Evolutionary conservation across 2,329 filamentous ascomycete genomes (phyloP), one percentile per base, ranked within the genome.

Genomic region (Drechmeria coniospora): DNA sequence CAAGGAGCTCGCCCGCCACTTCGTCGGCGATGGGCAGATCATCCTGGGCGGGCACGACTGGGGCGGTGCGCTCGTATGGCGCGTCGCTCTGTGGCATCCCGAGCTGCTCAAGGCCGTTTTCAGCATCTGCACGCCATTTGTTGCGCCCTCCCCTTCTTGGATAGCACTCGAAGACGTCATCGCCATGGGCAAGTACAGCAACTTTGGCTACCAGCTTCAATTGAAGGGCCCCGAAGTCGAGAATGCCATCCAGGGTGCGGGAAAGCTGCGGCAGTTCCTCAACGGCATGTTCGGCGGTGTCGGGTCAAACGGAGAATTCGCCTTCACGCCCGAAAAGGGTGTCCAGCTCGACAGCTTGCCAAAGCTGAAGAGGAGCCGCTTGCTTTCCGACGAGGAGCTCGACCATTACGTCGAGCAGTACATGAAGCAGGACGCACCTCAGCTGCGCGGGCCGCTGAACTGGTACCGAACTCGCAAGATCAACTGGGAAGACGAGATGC

Each of bases 31-130:
- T 50, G 47, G 47, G 7, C 56, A 56, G 31, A 77, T 93, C 44
- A 75, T 94, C 31, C 65, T 94, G 10, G 83, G 84, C 26, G 87
- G 84, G 6, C 87, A 94, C 56, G 87, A 95, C 54, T 94, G 87
- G 81, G 87, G 87, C 49, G 84, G 81, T 41, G 63, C 65, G 3
- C 61, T 86, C 16, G 75, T 78, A 29, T 92, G 81, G 63, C 72
- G 83, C 30, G 56, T 79, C 32, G 73, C 76, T 10, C 65, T 79
- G 36, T 82, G 74, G 65, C 63, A 84, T 43, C 82, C 81, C 0
- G 56, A 74, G 22, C 60, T 92, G 9, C 60, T 93, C 37, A 66
- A 65, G 21, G 75, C 74, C 41, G 61, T 93, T 34, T 87, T 93
- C 57, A 70, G 69, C 39, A 59, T 93, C 34, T 90, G 81, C 56